These are phyloP conservation scores for Paramyrothecium roridum DNA, from an alignment of 2,329 filamentous ascomycete species.

Conservation along the genomic window DNA sequence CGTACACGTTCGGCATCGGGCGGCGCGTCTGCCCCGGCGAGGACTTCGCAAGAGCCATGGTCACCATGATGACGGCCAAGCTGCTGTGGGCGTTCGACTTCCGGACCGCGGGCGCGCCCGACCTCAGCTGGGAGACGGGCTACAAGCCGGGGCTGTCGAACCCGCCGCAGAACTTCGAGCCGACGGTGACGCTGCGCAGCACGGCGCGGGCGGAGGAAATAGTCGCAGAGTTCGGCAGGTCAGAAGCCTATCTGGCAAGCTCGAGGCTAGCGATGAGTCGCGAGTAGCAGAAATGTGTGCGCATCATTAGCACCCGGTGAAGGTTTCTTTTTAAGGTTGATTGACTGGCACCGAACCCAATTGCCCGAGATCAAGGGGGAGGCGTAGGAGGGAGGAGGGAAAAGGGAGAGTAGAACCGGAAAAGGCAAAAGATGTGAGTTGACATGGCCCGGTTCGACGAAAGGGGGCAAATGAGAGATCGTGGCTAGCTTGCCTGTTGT, in stretches of 20 bases:
- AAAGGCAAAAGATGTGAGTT: too few species aligned
- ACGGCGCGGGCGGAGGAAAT: not conserved
- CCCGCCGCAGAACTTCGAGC: not conserved
- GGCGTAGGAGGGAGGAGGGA: too few species aligned
- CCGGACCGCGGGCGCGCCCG: not conserved
- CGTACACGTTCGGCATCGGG: not conserved
- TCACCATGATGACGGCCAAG: not conserved
- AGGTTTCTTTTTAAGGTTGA: too few species aligned
- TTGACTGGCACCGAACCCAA: too few species aligned
- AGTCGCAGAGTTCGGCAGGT: not conserved
- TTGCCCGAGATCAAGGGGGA: too few species aligned
- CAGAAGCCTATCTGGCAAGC: not conserved
- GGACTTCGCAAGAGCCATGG: not conserved
- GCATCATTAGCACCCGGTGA: too few species aligned
- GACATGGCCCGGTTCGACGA: too few species aligned
- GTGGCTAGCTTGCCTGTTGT: too few species aligned
- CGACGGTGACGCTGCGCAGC: not conserved
- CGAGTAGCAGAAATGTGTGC: too few species aligned
- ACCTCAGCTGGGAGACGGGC: slow-evolving; percentile 2
- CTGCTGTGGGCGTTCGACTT: slow-evolving; percentile 1
- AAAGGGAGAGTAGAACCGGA: too few species aligned
- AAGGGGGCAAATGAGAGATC: too few species aligned
- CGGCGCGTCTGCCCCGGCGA: not conserved
- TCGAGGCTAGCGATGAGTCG: not conserved
- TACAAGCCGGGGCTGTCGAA: not conserved